Conservation (phyloP, 495 filamentous ascomycete genomes). For the Astrocystis sublimbata region DNA sequence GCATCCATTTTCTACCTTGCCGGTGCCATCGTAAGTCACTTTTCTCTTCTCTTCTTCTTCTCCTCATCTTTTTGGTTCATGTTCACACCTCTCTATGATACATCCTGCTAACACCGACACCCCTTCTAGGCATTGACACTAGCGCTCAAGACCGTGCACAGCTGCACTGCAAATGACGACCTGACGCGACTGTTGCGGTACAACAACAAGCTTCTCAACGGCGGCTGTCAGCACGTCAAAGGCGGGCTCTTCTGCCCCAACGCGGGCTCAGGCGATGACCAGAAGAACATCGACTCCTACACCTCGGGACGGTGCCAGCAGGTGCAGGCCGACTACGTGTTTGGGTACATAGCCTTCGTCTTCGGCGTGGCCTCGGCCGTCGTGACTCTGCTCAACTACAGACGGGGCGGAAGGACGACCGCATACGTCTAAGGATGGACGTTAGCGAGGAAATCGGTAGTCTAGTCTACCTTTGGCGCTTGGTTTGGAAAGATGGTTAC, state of each 20-base stretch:
- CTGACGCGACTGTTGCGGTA: conserved; percentile 7
- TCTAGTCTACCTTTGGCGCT: no score
- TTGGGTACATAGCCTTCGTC: conserved; percentile 38
- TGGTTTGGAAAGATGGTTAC: no score
- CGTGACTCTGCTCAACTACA: conserved; percentile 8
- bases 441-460: no score
- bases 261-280: not conserved
- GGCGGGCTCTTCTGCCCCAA: conserved; percentile 23
- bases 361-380: conserved; percentile 27
- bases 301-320: conserved; percentile 35
- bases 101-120: not conserved
- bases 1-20: conserved; percentile 48
- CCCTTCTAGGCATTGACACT: conserved; percentile 46
- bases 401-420: not conserved
- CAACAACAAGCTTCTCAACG: conserved; percentile 38
- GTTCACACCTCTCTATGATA: not conserved
- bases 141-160: conserved; percentile 36
- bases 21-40: conserved; percentile 55
- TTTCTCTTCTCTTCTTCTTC: not conserved
- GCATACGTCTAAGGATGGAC: conserved; percentile 14
- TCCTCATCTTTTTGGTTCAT: no score
- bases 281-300: not conserved
- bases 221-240: conserved; percentile 27
- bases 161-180: conserved; percentile 32
- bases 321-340: conserved; percentile 36